phyloP scores from a whole-genome alignment of 768 basidiomycete genomes.

The Sporobolomyces roseus region DNA sequence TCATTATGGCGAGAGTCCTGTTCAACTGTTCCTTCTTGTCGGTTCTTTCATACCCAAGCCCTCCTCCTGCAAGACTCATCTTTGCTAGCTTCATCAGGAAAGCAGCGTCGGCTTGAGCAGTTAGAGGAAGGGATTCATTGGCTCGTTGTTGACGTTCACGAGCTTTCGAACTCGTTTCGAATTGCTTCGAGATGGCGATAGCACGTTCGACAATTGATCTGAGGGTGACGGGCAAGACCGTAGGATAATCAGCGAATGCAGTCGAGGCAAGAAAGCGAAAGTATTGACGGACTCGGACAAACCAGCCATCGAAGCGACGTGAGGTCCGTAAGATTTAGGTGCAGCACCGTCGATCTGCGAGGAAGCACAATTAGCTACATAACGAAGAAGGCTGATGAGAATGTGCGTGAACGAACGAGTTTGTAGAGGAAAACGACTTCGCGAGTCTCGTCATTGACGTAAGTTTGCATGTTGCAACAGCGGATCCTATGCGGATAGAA shows the following conservation, averaged over 20 bases:
- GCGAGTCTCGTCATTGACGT: slow-evolving; percentile 85
- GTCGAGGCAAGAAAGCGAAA: background rate
- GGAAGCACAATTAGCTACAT: background rate
- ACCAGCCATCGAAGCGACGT: slow-evolving; percentile 91
- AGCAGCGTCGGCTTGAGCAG: slow-evolving; percentile 83
- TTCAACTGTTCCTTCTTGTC: slow-evolving; percentile 17
- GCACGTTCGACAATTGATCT: slow-evolving; percentile 79
- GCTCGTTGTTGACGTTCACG: slow-evolving; percentile 55
- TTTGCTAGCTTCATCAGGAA: slow-evolving; percentile 57
- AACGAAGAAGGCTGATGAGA: background rate
- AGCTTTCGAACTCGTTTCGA: slow-evolving; percentile 70
- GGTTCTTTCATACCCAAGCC: background rate
- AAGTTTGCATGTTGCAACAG: slow-evolving; percentile 92
- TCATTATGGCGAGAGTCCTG: slow-evolving; percentile 26
- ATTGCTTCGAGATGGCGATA: slow-evolving; percentile 78
- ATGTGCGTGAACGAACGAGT: slow-evolving; percentile 55
- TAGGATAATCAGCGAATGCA: too few relatives aligned
- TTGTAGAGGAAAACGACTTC: slow-evolving; percentile 90
- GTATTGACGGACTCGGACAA: slow-evolving; percentile 54
- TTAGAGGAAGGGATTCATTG: slow-evolving; percentile 65
- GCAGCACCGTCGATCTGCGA: slow-evolving; percentile 62
- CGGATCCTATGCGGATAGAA: slow-evolving; percentile 57
- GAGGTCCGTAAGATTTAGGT: slow-evolving; percentile 82
- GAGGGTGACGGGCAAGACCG: background rate
- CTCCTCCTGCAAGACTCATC: background rate